Evolutionary conservation across 495 filamentous ascomycete species (phyloP).

Genomic region (Pyrenopolyporus hunteri): DNA sequence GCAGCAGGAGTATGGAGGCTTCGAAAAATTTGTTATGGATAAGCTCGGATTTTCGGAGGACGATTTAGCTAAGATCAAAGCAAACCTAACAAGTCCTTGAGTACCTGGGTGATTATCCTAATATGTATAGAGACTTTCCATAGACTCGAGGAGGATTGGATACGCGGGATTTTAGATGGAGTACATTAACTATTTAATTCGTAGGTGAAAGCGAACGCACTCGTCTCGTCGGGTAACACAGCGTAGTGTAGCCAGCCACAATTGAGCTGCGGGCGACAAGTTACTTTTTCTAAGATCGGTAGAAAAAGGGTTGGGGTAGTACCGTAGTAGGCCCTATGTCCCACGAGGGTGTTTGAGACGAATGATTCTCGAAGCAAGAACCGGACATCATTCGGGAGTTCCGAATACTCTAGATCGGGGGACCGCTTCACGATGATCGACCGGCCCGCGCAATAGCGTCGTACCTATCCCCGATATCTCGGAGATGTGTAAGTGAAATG

Average conservation of each 20-base stretch:
- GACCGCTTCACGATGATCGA: too few species aligned
- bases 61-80: slow-evolving; percentile 50
- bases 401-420: too few species aligned
- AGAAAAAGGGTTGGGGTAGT: too few species aligned
- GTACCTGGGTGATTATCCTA: not conserved
- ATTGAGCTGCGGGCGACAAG: not conserved
- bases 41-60: slow-evolving; percentile 48
- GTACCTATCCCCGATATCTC: not conserved
- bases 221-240: not conserved
- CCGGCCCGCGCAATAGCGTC: not conserved
- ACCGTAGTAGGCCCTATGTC: too few species aligned
- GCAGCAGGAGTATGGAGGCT: slow-evolving; percentile 49
- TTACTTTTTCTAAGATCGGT: too few species aligned
- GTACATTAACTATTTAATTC: not conserved
- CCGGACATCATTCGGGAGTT: too few species aligned
- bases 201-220: not conserved
- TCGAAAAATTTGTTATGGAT: slow-evolving; percentile 50
- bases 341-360: too few species aligned
- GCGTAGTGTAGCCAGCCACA: not conserved
- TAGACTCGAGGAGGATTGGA: not conserved
- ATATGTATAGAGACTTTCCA: not conserved
- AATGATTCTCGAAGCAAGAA: too few species aligned
- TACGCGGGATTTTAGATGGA: not conserved
- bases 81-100: slow-evolving; percentile 43
- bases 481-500: not conserved